phyloP scores from a whole-genome alignment of 176 grass and related monocot species.

The Melocanna baccifera region DNA sequence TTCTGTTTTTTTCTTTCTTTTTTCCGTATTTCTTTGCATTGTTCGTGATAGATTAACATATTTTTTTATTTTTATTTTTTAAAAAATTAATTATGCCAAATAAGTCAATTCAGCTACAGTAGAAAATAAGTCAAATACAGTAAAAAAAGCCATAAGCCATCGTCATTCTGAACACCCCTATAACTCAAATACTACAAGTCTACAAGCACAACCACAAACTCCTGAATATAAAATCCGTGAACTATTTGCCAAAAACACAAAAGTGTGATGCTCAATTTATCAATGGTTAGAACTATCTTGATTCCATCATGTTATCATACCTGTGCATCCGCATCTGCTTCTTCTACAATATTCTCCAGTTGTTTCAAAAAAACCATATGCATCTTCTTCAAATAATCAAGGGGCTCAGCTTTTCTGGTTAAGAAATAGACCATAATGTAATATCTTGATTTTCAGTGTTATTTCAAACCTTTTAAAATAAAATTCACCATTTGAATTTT shows the following conservation, averaged over 20 bases:
- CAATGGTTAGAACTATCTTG: background rate
- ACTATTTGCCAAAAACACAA: slow-evolving; percentile 1
- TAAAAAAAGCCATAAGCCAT: no score
- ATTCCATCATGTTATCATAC: slow-evolving; percentile 34
- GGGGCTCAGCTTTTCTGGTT: slow-evolving; percentile 76
- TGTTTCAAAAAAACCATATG: slow-evolving; percentile 52
- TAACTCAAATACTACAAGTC: background rate
- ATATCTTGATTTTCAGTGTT: no score
- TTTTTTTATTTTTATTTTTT: no score
- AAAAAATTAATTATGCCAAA: no score
- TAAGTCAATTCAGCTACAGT: no score
- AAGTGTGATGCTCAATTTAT: slow-evolving; percentile 1
- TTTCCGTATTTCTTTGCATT: no score
- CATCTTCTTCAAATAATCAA: slow-evolving; percentile 62
- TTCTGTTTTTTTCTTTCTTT: no score
- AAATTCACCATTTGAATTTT: no score
- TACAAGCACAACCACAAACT: background rate
- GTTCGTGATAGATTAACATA: no score
- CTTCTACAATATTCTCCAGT: slow-evolving; percentile 33
- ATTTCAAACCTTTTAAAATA: no score
- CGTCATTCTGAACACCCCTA: no score
- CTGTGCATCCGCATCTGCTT: slow-evolving; percentile 49
- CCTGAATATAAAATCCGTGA: background rate
- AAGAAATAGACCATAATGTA: slow-evolving; percentile 8
- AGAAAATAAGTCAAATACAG: no score